A percentile compares a stretch with the other conserved stretches of the same genome.
Conservation (phyloP, 2,329 filamentous ascomycete species). For the Botrytis galanthina region DNA sequence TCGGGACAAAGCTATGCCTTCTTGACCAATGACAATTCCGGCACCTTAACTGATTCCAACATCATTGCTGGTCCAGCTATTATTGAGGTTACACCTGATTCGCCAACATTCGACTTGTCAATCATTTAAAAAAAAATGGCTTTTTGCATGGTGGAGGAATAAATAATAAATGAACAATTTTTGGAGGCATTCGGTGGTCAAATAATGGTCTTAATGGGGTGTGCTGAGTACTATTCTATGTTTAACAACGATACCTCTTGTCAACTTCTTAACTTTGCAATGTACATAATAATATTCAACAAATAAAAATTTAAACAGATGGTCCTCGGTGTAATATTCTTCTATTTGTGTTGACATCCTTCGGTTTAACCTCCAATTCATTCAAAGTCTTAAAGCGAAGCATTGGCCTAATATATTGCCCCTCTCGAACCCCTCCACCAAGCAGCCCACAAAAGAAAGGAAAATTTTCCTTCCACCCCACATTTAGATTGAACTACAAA, state of each 20-base stretch:
- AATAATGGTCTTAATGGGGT: neutral
- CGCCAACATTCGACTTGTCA: constrained; percentile 33
- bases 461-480: neutral
- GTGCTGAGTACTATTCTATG: neutral
- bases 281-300: neutral
- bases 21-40: constrained; percentile 41
- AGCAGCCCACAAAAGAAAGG: neutral
- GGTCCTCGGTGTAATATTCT: neutral
- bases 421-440: neutral
- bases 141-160: neutral
- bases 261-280: neutral
- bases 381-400: neutral
- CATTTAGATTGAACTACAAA: neutral
- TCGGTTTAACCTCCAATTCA: neutral
- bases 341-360: neutral
- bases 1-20: constrained; percentile 44
- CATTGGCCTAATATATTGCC: neutral
- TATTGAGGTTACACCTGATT: constrained; percentile 37
- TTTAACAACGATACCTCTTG: neutral
- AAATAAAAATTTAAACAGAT: neutral
- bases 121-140: constrained; percentile 18
- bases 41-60: constrained; percentile 40
- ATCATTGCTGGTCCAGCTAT: constrained; percentile 42
- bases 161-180: too few species aligned
- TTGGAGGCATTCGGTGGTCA: neutral